These are phyloP conservation scores for Alternaria burnsii DNA, from an alignment of 2,329 filamentous ascomycete genomes.

Conservation along the genomic window DNA sequence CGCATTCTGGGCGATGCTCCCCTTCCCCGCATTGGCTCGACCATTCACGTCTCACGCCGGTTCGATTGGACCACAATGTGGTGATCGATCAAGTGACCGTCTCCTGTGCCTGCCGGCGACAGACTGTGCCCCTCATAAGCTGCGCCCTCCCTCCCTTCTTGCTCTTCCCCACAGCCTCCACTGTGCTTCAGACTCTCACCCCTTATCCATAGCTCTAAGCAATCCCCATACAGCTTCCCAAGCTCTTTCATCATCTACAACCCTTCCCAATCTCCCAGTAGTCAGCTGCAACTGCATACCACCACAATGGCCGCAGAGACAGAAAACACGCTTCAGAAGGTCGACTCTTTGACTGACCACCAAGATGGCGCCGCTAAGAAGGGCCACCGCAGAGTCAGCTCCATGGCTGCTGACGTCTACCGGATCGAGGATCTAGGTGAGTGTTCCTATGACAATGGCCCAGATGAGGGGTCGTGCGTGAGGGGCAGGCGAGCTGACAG, in stretches of 20 bases:
- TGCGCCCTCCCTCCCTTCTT: slow-evolving; percentile 35
- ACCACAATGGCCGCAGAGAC: slow-evolving; percentile 63
- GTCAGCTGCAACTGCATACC: slow-evolving; percentile 16
- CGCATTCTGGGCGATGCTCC: slow-evolving; percentile 31
- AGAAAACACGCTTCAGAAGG: slow-evolving; percentile 73
- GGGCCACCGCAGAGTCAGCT: slow-evolving; percentile 74
- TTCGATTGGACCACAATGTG: slow-evolving; percentile 35
- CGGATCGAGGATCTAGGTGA: slow-evolving; percentile 88
- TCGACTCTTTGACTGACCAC: slow-evolving; percentile 88
- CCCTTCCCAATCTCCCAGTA: slow-evolving; percentile 15
- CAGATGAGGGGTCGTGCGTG: slow-evolving; percentile 27
- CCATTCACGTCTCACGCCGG: slow-evolving; percentile 42
- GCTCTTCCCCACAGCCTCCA: slow-evolving; percentile 34
- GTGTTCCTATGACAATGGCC: slow-evolving; percentile 43
- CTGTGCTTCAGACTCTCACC: slow-evolving; percentile 33
- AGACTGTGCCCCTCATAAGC: slow-evolving; percentile 47
- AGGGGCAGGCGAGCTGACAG: slow-evolving; percentile 47
- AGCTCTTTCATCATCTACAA: slow-evolving; percentile 25
- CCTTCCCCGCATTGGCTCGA: slow-evolving; percentile 33
- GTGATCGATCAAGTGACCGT: slow-evolving; percentile 50
- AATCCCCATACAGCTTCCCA: slow-evolving; percentile 19
- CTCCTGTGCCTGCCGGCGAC: slow-evolving; percentile 31
- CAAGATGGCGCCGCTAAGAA: slow-evolving; percentile 70
- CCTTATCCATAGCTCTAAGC: slow-evolving; percentile 13
- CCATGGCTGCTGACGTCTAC: slow-evolving; percentile 74